phyloP scores from a whole-genome alignment of 306 rosid genomes.

The Hippophae gyantsensis region DNA sequence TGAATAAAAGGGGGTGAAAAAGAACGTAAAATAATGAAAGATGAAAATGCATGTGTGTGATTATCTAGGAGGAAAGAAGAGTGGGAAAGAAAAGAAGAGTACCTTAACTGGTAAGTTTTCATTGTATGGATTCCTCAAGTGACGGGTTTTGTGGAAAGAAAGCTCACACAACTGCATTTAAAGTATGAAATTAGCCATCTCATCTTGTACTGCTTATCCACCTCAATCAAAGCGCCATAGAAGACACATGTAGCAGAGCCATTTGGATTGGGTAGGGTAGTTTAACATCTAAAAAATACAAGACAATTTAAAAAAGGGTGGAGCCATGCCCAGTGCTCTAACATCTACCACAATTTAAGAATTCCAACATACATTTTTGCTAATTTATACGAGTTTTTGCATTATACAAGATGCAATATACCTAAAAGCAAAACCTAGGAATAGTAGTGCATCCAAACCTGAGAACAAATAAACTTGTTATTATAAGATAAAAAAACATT shows the following conservation, averaged over 20 bases:
- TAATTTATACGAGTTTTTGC: neutral
- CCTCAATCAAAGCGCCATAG: neutral
- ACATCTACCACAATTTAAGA: neutral
- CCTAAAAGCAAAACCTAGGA: neutral
- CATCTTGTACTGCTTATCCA: slow-evolving; percentile 16
- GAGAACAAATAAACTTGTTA: neutral
- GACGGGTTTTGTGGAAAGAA: slow-evolving; percentile 96
- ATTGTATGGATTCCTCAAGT: slow-evolving; percentile 91
- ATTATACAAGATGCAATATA: neutral
- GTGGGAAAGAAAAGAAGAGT: neutral
- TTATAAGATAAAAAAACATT: neutral
- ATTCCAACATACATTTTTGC: neutral
- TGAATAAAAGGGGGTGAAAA: too few species aligned
- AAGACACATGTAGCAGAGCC: neutral
- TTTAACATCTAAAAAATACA: neutral
- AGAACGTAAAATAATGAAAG: neutral
- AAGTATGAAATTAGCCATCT: slow-evolving; percentile 25
- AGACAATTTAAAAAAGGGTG: neutral
- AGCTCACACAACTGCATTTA: slow-evolving; percentile 87
- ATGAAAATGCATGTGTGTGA: too few species aligned
- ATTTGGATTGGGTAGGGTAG: neutral
- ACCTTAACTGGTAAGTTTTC: slow-evolving; percentile 99
- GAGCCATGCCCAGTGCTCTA: neutral
- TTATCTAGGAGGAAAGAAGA: neutral
- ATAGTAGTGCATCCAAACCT: neutral